Evolutionary conservation across 495 filamentous ascomycete genomes (phyloP), one percentile per base, ranked within the genome.

Genomic region (Xylaria nigripes): DNA sequence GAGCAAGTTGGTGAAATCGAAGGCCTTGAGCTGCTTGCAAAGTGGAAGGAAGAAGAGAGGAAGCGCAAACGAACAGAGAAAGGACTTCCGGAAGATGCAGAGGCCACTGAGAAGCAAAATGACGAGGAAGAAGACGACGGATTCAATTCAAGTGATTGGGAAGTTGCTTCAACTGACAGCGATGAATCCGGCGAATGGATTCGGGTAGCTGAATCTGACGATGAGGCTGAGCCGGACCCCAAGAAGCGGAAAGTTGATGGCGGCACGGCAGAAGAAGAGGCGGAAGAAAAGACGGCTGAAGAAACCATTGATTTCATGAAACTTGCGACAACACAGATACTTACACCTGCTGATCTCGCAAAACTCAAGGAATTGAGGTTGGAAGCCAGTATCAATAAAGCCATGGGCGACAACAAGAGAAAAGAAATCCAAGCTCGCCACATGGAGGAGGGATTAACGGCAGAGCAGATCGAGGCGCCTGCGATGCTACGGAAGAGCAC

Each of bases 11-110:
- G 90, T 13, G 85, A 81, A 13, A 96, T 99, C 46, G 90, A 97
- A 69, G 94, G 94, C 24, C 71, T 99, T 15, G 91, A 96, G 56
- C 76, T 99, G 24, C 75, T 99, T 16, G 91, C 90, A 63, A 79
- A 87, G 65, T 96, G 87, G 85, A 99, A 96, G 72, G 86, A 87
- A 47, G 90, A 95, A 65, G 88, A 96, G 66, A 81, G 80, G 58
- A 77, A 80, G 63, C 79, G 82, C 70, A 90, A 81, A 68, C 73
- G 80, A 45, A 74, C 75, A 32, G 90, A 88, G 63, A 78, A 76
- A 54, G 86, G 82, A 6, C 68, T 84, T 1, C 65, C 76, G 1
- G 73, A 76, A 8, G 73, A 72, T 12, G 72, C 62, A 1, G 70
- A 68, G 27, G 65, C 51, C 13, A 58, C 36, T 15, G 62, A 48